Base-by-base conservation (phyloP, 441 rosid genomes). In the Erodium chrysanthum region DNA sequence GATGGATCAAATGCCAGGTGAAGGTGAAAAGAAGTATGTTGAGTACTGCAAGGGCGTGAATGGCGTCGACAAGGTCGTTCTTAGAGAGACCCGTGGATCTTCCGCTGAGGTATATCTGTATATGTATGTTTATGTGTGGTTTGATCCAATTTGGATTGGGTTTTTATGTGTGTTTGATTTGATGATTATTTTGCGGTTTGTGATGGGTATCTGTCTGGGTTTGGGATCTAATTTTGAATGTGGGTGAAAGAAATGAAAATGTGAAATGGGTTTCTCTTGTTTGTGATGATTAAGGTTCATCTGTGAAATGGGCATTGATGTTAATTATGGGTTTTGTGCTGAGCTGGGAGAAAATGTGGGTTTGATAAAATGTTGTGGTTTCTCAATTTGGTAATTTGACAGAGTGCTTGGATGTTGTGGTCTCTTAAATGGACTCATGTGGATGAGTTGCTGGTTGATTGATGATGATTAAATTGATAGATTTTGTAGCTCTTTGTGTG, bases 31-130 rank as follows among this genome's bases (percentile, higher is more conserved):
- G 12, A 54, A 54, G 61, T 21, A 64, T 35, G 80, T 85, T 7
- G 85, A 85, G 77, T 74, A 56, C 50, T 71, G 84, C 68, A 84
- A 75, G 61, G 95, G 87, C 70, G 29, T 70, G 7, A 85, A 88
- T 64, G 91, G 91, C 76, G 82, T 88, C 63, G 86, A 84, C 3
- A 88, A 81, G 80, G 71, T 88, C 80, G 66, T 81, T 42, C 66
- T 88, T 70, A 78, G 89, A 2, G 88, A 86, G 72, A 76, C 56
- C 60, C 83, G 81, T 0, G 83, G 86, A 58, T 81, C 60, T 54
- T 85, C 88, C 44, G 82, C 81, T 31, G 88, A 88, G 91, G 94
- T 88, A 75, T 27, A 6, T 48, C n/a, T n/a, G n/a, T n/a, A n/a
- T n/a, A n/a, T n/a, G n/a, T n/a, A n/a, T n/a, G n/a, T n/a, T n/a